Base-by-base conservation (phyloP, 2,329 filamentous ascomycete genomes). In the Alternaria postmessia region DNA sequence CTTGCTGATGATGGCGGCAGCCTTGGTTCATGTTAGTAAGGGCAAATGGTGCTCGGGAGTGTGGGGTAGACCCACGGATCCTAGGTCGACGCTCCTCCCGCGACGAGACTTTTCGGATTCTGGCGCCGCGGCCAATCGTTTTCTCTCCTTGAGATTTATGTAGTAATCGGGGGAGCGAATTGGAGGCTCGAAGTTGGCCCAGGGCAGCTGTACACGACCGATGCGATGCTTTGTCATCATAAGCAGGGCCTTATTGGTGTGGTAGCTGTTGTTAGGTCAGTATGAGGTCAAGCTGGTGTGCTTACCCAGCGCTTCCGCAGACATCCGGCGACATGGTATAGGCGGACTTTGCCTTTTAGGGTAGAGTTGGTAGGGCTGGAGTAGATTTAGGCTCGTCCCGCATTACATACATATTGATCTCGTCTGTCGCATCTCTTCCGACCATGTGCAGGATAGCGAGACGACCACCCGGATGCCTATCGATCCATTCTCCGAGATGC, bases 391-490 rank as follows among this genome's bases (percentile, higher is more conserved):
- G 51, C 36, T 49, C 26, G 16, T 28, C 32, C 38, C n/a, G 52
- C 48, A 28, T 26, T 36, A 63, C 73, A 80, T 83, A 87, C 85
- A 82, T 83, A 63, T 84, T 84, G 67, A 87, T 87, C 70, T 88
- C 85, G 69, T 87, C 84, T 20, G 85, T 86, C 24, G 86, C 85
- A 75, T 88, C 86, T 73, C 81, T 81, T 56, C 86, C 86, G 4
- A 87, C 83, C 85, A 87, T 88, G 77, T 89, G 87, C 63, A 85
- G 71, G 62, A 89, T 87, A 20, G 86, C 85, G 26, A 89, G 77
- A 14, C 80, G 78, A 32, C 87, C 87, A 20, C 87, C 87, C 0
- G 87, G 87, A 67, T 89, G 87, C 57, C 78, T 82, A 55, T 83
- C 73, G 65, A 88, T 81, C 87, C 87, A 89, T 43, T 79, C 77